These are phyloP conservation scores for Alternaria brassicae DNA, from an alignment of 2,329 filamentous ascomycete genomes.

Conservation along the genomic window DNA sequence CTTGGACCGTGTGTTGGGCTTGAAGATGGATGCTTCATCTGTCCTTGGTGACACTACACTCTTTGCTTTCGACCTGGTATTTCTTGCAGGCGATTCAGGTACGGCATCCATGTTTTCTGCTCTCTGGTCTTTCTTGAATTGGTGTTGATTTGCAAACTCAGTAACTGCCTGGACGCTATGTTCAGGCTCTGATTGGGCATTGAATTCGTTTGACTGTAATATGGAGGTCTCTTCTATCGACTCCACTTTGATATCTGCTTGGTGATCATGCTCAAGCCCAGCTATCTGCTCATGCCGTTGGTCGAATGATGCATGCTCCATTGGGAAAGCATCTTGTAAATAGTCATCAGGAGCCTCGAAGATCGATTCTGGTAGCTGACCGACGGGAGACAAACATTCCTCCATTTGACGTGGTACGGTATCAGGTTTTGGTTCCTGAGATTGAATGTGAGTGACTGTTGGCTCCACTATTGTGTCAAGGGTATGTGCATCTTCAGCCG, in stretches of 20 bases:
- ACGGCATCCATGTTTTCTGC: conserved; percentile 28
- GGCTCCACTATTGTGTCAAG: not conserved
- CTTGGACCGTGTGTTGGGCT: conserved; percentile 23
- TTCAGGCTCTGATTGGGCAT: not conserved
- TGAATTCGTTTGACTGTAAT: conserved; percentile 12
- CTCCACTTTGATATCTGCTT: conserved; percentile 40
- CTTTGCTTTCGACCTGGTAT: conserved; percentile 44
- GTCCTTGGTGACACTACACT: conserved; percentile 29
- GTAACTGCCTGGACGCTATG: not conserved
- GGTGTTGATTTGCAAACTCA: conserved; percentile 15
- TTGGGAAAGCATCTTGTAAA: conserved; percentile 12
- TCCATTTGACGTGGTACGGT: not conserved
- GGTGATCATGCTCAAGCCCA: conserved; percentile 5
- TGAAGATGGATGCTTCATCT: conserved; percentile 18
- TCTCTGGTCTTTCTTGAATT: conserved; percentile 29
- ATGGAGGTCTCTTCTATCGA: conserved; percentile 36
- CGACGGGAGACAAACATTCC: not conserved
- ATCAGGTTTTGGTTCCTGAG: conserved; percentile 7
- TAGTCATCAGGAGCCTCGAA: conserved; percentile 14
- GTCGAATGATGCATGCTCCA: conserved; percentile 1
- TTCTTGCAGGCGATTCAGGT: conserved; percentile 38
- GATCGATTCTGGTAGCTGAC: conserved; percentile 9
- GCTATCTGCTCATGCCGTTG: conserved; percentile 6
- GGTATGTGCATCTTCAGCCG: conserved; percentile 5
- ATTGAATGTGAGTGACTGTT: conserved; percentile 8